These are phyloP conservation scores for Staphylotrichum tortipilum DNA, from an alignment of 495 filamentous ascomycete species.

Conservation along the genomic window DNA sequence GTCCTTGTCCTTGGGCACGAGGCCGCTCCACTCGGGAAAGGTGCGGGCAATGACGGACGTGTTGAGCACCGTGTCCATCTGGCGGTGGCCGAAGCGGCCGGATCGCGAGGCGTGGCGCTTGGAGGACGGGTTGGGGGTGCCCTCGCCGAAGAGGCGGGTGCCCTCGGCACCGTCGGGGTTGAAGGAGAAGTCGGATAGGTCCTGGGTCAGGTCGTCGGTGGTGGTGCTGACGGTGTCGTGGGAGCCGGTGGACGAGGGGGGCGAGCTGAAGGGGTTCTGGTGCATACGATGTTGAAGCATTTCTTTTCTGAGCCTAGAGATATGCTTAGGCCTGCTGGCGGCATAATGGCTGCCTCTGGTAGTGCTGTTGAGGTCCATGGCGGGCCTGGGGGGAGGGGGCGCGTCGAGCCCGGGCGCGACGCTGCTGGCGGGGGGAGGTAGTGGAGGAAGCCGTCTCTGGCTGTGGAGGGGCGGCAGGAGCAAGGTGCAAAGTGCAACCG, in stretches of 20 bases:
- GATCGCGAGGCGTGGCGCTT: conserved; percentile 19
- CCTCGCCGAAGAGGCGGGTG: conserved; percentile 28
- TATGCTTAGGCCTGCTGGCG: conserved; percentile 26
- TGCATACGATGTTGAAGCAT: conserved; percentile 27
- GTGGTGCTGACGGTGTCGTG: conserved; percentile 43
- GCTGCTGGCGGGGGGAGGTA: neutral
- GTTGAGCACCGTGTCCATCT: conserved; percentile 35
- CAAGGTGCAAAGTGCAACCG: no score
- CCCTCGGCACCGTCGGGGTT: conserved; percentile 40
- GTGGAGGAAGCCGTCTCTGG: no score
- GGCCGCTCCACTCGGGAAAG: conserved; percentile 51
- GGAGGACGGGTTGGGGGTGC: conserved; percentile 9
- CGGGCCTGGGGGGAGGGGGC: conserved; percentile 11
- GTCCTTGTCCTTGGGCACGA: conserved; percentile 14
- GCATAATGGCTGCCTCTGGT: conserved; percentile 14
- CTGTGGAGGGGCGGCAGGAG: conserved; percentile 7
- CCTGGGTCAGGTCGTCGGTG: conserved; percentile 27
- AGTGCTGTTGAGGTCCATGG: conserved; percentile 30
- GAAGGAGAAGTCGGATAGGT: conserved; percentile 37
- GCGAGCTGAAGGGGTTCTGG: conserved; percentile 41
- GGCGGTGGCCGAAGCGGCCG: conserved; percentile 21
- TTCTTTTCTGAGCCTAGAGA: conserved; percentile 29
- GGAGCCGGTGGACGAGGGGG: conserved; percentile 43
- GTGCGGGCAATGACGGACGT: conserved; percentile 54
- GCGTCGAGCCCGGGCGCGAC: conserved; percentile 20